Evolutionary conservation across 2,329 filamentous ascomycete species (phyloP).

Genomic region (Diaporthe ilicicola): DNA sequence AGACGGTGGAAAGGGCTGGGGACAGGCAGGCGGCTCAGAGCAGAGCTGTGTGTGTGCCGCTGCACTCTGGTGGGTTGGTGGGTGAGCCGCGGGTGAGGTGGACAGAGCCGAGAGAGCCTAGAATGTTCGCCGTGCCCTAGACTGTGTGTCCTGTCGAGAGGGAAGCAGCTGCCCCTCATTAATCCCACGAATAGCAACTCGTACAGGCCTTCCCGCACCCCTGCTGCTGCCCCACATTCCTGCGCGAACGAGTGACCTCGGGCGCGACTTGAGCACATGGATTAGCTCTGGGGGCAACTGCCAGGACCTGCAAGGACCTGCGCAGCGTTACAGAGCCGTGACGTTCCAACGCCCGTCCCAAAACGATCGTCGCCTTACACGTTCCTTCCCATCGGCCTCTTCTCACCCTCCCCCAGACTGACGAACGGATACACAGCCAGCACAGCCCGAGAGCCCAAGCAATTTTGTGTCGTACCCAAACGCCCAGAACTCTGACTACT

Average conservation of each 20-base stretch:
- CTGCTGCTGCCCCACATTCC: not conserved
- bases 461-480: not conserved
- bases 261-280: constrained; percentile 17
- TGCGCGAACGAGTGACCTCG: constrained; percentile 17
- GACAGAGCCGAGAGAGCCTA: constrained; percentile 24
- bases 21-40: not conserved
- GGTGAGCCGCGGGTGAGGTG: not conserved
- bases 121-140: constrained; percentile 27
- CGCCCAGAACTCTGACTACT: constrained; percentile 23
- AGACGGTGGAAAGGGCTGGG: constrained; percentile 16
- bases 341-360: constrained; percentile 23
- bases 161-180: constrained; percentile 5
- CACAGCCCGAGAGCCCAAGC: not conserved
- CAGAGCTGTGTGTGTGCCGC: not conserved
- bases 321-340: constrained; percentile 28
- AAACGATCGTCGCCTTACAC: constrained; percentile 25
- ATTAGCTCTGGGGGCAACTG: constrained; percentile 11
- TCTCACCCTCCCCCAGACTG: constrained; percentile 25
- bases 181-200: constrained; percentile 24
- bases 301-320: constrained; percentile 11
- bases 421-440: not conserved
- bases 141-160: not conserved
- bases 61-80: not conserved
- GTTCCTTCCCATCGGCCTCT: constrained; percentile 26
- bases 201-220: not conserved